Base-by-base conservation (phyloP, 306 rosid species). In the Biancaea sappan region DNA sequence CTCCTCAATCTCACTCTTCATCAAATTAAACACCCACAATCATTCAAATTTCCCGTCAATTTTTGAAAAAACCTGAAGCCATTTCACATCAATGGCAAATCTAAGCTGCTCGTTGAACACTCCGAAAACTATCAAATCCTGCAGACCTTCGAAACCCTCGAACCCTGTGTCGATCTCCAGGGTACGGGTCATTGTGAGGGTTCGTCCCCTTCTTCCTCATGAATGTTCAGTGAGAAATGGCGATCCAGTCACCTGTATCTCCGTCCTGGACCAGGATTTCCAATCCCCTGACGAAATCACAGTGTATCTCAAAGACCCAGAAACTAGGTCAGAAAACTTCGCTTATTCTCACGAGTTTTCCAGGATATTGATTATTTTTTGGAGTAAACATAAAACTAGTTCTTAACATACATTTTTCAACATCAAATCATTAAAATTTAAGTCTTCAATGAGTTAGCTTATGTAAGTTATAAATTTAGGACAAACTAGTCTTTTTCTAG, bases 121-220 rank as follows among this genome's bases (percentile, higher is more conserved):
- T 26, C 80, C 82, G 22, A 80, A 76, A 66, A 47, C 71, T 62
- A 7, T 41, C 8, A 57, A 74, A 75, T 76, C 64, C 41, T 46
- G 8, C 19, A 81, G 92, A 46, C 89, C 88, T 0, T 51, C 66
- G 7, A 83, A 72, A 62, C n/a, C 50, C 50, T 22, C 66, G 35
- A 76, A 46, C 74, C 69, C 82, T 63, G 66, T 8, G 71, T 76
- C 84, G 38, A 82, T 77, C 67, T 86, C 94, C 44, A 91, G 86
- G 68, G 96, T 94, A 34, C 82, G 96, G 69, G 98, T 91, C 51
- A 80, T 94, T 2, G 84, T 89, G 4, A 84, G 98, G 84, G 92
- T 91, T 31, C 96, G 98, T 12, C 98, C 97, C 47, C 89, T 94
- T 75, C 96, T 94, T 43, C 56, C 72, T 4, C 87, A 76, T 7